These are phyloP conservation scores for Amborella trichopoda DNA, from an alignment of 164 flowering plant genomes.

Conservation along the genomic window DNA sequence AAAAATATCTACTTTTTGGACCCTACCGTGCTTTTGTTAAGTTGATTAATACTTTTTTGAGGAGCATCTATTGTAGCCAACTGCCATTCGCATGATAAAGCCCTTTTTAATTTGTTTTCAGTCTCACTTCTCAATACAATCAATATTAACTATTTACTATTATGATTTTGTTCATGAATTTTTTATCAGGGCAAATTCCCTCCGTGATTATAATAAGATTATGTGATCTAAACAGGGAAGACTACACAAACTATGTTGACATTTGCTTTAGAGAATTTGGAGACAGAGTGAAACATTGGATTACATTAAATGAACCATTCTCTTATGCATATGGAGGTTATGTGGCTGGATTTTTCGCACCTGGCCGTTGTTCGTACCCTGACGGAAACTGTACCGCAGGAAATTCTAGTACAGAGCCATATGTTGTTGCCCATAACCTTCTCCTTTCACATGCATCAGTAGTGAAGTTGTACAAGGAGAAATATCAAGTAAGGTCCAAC, in stretches of 20 bases:
- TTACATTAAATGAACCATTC: slow-evolving; percentile 11
- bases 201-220: too few relatives aligned
- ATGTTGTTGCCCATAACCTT: slow-evolving; percentile 7
- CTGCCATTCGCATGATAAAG: too few relatives aligned
- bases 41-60: too few relatives aligned
- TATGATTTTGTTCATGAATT: too few relatives aligned
- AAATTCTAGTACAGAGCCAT: slow-evolving; percentile 11
- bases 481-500: slow-evolving; percentile 12
- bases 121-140: too few relatives aligned
- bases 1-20: too few relatives aligned
- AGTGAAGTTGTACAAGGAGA: slow-evolving; percentile 4
- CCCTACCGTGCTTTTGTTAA: too few relatives aligned
- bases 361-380: slow-evolving; percentile 10
- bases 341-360: slow-evolving; percentile 3
- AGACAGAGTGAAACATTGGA: slow-evolving; percentile 12
- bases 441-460: slow-evolving; percentile 11
- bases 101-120: too few relatives aligned
- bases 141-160: too few relatives aligned
- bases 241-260: slow-evolving; percentile 10
- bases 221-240: too few relatives aligned
- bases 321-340: neutral
- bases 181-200: too few relatives aligned
- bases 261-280: slow-evolving; percentile 12
- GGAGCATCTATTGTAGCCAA: too few relatives aligned
- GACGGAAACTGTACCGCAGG: slow-evolving; percentile 9